Base-by-base conservation (phyloP, 2,329 filamentous ascomycete species). In the Arthrobotrys entomopaga region DNA sequence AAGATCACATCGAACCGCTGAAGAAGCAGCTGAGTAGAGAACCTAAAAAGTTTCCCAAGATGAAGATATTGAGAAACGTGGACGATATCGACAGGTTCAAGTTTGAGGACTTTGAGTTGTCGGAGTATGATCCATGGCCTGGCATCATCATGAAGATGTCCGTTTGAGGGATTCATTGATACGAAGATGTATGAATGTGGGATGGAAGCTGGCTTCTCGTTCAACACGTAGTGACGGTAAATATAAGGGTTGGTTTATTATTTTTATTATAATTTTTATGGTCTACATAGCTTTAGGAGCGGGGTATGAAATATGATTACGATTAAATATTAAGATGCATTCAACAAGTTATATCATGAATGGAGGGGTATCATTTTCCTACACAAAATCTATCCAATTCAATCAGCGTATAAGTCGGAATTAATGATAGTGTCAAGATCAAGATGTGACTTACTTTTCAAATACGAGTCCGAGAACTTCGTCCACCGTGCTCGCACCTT, bases 61-160 rank as follows among this genome's bases (percentile, higher is more conserved):
- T 99, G 70, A 87, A 89, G 77, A 93, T 98, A 72, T 83, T 84
- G 64, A 85, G 88, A 56, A 87, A 90, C 69, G 76, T 77, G 49
- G 89, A 90, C 0, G 90, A 87, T 77, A 92, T 98, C 78, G 95
- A 99, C 81, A 92, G 92, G 0, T 98, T 95, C 93, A 89, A 88
- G 81, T 84, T 88, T 0, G 92, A 96, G 77, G 93, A 99, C 75
- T 94, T 99, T 81, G 88, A 90, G 70, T 87, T 99, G 4, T 86
- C 91, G 79, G 93, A 90, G 0, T 99, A 99, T 81, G 87, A 93
- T 57, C 94, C 95, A 66, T 92, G 97, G 81, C 94, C 93, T 84
- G 87, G 87, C 3, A 96, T 99, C 83, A 87, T 91, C 50, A 99
- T 99, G 95, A 97, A 98, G 84, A 99, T 99, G 95, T 96, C 92